Evolutionary conservation across 1,284 basidiomycete species (phyloP), one percentile per base, ranked within the genome.

Genomic region (Kwoniella shivajii): DNA sequence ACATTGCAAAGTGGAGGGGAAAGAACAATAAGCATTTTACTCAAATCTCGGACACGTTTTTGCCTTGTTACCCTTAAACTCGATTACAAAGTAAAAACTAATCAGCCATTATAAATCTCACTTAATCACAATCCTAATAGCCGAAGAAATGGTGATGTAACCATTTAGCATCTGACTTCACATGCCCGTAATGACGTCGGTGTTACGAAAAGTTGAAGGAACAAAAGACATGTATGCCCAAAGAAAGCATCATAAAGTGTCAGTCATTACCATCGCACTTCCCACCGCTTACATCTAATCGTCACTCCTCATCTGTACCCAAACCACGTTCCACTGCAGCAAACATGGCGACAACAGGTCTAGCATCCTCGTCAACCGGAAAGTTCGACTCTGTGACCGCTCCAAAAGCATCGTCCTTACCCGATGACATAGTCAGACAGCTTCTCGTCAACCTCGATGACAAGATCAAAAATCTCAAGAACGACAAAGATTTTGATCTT

Each of bases 381-480:
- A 64, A 69, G 54, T 71, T 70, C 62, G 67, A 76, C 63, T 67
- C 70, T 20, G 64, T 65, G 44, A 74, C 71, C 16, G 72, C 77
- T 16, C 75, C 78, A 18, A 76, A 76, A 58, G 52, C 74, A 9
- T 78, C 76, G 10, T 67, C 66, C 18, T 72, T 80, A 22, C 68
- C 73, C 13, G 55, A 58, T 1, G 68, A 68, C 3, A 24, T 76
- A 20, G 66, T 78, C 48, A 55, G 50, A 14, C 59, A 75, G 48
- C 77, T 81, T 16, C 64, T 77, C 20, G 76, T 80, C 62, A 64
- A 79, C 45, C 68, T 81, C 60, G 63, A 75, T 55, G 33, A 64
- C 27, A 54, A 74, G 52, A 61, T 74, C 45, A 52, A 57, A 33
- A 42, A 61, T 14, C 49, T 73, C 50, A 66, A 65, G 60, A 45